Base-by-base conservation (phyloP, 2,329 filamentous ascomycete genomes). In the Plectosphaerella cucumerina region DNA sequence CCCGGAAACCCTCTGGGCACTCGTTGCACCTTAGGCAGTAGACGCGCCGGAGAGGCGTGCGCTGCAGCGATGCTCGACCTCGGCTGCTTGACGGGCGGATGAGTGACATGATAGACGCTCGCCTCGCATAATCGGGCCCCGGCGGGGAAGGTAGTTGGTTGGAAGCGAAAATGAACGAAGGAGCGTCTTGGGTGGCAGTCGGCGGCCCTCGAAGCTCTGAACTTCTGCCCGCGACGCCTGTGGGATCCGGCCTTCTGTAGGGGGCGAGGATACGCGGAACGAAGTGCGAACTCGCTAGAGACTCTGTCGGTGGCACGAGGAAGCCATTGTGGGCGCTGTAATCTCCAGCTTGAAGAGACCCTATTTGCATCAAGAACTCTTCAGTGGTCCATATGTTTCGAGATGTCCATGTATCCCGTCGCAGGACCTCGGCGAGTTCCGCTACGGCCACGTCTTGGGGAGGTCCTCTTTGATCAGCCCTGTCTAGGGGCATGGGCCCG, bases 1-100 rank as follows among this genome's bases (percentile, higher is more conserved):
- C 92, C 44, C 92, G 86, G 66, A 96, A 97, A 5, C 92, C 91
- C 54, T 91, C 86, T 3, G 88, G 88, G 54, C 93, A 85, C 60
- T 90, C 88, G 58, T 86, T 84, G 72, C 92, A 97, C 59, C 87
- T 81, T 17, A 76, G 74, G 67, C 92, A 97, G 63, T 83, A 85
- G 47, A 91, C 86, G 58, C 90, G 88, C 21, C 84, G 81, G 48
- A 90, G 79, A 21, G 83, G 80, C 20, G 76, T 73, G 22, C 77
- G 70, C 53, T 78, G 77, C 51, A 79, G 80, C 1, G 75, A 67
- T 1, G 73, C 66, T 42, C 71, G 66, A 22, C 70, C 62, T 55
- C 71, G 70, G 4, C 66, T 4, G n/a, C 39, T 18, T 5, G 18
- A 18, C 6, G 39, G 39, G 5, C 10, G 39, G 3, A 42, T 17